These are phyloP conservation scores for Letharia lupina DNA, from an alignment of 495 filamentous ascomycete genomes.

Conservation along the genomic window DNA sequence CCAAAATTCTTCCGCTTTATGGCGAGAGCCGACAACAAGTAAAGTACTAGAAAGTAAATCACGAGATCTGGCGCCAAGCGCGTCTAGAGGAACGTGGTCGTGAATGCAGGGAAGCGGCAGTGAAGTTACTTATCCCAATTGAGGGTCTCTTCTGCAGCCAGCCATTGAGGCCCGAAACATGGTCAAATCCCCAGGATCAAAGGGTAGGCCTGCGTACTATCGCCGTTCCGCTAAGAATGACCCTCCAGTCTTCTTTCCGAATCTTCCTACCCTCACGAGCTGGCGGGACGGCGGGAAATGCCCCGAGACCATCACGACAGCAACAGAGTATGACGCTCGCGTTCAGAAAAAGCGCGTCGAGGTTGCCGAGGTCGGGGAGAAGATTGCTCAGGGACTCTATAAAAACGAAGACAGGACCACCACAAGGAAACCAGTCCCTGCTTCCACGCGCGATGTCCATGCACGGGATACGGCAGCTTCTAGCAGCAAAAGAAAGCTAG, in stretches of 20 bases:
- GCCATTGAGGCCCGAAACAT: neutral
- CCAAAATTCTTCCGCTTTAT: too few relatives aligned
- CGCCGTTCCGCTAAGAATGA: neutral
- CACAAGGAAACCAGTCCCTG: neutral
- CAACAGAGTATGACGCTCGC: neutral
- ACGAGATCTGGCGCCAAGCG: too few relatives aligned
- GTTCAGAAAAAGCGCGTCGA: neutral
- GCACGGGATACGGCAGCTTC: neutral
- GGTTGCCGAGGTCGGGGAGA: neutral
- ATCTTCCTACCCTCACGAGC: neutral
- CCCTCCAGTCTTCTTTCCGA: neutral
- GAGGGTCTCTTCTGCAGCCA: neutral
- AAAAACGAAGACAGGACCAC: neutral
- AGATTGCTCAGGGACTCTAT: neutral
- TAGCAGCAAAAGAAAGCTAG: neutral
- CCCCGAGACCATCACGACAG: neutral
- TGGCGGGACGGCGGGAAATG: neutral
- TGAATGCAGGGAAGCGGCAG: too few relatives aligned
- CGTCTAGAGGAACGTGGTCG: too few relatives aligned
- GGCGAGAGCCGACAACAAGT: too few relatives aligned
- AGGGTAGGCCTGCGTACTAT: neutral
- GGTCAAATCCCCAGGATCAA: too few relatives aligned
- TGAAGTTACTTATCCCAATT: too few relatives aligned
- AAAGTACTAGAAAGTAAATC: too few relatives aligned
- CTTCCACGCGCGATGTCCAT: neutral